Evolutionary conservation across 495 filamentous ascomycete genomes (phyloP), one percentile per base, ranked within the genome.

Genomic region (Penicillium nucicola): DNA sequence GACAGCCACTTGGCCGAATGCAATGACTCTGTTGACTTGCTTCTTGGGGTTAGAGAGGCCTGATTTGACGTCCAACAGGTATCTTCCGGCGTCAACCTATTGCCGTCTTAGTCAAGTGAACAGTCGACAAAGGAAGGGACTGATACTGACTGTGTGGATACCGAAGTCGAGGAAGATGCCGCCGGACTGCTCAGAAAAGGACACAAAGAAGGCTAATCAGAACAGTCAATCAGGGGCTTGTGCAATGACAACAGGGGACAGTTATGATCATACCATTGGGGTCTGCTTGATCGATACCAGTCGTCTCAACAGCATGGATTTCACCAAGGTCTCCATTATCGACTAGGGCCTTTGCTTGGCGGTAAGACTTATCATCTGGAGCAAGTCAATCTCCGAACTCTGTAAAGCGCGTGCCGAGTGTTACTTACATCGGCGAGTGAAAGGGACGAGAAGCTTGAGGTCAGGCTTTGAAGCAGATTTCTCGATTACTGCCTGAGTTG

Each of bases 401-500:
- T 11, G 11, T 12, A 33, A 35, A 45, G 25, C 4, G 10, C 31
- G 10, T 1, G 17, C 15, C 5, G 13, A 25, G 18, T 19, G n/a
- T 31, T 31, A 42, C 46, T 50, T 55, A 55, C 53, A 55, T 46
- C 53, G 41, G 20, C 53, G 53, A 50, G 53, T 55, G 31, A 55
- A 55, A 3, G 53, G 53, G 46, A 55, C 46, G 31, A 55, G 54
- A n/a, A 61, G 57, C 44, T 61, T 61, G 34, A 61, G 67, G 86
- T 87, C 87, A 85, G 90, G 62, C 79, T 83, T 41, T 82, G 77
- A 50, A 91, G 77, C 56, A 88, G 58, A 46, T 54, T 70, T 67
- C 74, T 80, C 37, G 79, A 78, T 32, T 81, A 81, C 68, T 86
- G 23, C 58, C 47, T 45, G 36, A 20, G 58, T 61, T 18, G 58